Evolutionary conservation across 371 early-diverging fungal genomes (phyloP).

Genomic region (Massospora cicadina): DNA sequence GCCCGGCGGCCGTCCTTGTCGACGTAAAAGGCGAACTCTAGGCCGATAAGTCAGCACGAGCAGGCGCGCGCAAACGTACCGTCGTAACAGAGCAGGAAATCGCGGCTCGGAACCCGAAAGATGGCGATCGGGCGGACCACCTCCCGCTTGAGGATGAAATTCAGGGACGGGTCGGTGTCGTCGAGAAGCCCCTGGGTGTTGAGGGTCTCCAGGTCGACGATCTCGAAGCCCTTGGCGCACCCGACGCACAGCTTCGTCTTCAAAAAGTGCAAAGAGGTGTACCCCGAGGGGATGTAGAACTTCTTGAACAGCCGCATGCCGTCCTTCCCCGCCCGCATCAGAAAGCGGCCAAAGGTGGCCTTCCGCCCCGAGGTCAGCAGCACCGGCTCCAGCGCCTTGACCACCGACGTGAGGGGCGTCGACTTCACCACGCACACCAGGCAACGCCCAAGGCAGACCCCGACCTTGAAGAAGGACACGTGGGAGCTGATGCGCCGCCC

Average conservation of each 20-base stretch:
- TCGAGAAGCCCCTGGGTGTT: constrained; percentile 61
- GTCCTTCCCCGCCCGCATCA: constrained; percentile 30
- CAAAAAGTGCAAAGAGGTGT: constrained; percentile 58
- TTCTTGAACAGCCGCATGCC: constrained; percentile 49
- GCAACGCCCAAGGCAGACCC: constrained; percentile 44
- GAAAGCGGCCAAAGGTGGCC: constrained; percentile 20
- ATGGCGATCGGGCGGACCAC: constrained; percentile 59
- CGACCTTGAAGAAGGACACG: constrained; percentile 68
- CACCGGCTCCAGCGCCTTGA: constrained; percentile 52
- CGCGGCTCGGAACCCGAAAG: constrained; percentile 49
- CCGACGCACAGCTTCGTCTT: constrained; percentile 69
- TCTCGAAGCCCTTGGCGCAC: constrained; percentile 78
- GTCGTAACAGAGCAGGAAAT: constrained; percentile 79
- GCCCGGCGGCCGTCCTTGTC: constrained; percentile 65
- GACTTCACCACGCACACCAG: constrained; percentile 58
- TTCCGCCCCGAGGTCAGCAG: constrained; percentile 34
- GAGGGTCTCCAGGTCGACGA: constrained; percentile 67
- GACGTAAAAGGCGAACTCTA: constrained; percentile 77
- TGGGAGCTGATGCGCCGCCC: constrained; percentile 52
- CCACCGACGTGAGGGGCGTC: constrained; percentile 39
- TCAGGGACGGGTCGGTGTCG: constrained; percentile 55
- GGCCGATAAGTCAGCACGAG: background rate
- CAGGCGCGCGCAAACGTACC: constrained; percentile 18
- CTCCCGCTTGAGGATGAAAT: constrained; percentile 61
- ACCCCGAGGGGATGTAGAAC: constrained; percentile 77